Evolutionary conservation across 2,329 filamentous ascomycete genomes (phyloP), one percentile per base, ranked within the genome.

Genomic region (Cordyceps cicadae): DNA sequence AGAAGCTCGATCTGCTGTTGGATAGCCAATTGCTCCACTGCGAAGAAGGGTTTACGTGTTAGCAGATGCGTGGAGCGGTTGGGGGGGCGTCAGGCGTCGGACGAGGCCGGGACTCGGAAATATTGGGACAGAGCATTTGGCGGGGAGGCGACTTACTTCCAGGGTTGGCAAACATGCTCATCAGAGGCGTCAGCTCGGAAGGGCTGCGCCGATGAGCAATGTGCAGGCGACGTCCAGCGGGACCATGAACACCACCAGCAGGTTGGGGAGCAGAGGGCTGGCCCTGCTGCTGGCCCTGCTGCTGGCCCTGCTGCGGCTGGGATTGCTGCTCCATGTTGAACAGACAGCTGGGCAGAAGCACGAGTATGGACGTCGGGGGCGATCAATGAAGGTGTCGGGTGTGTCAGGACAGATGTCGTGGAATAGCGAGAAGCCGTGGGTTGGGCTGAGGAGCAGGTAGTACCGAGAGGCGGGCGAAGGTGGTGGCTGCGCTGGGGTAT

Each of bases 1-100:
- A 97, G 83, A 72, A 95, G 84, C 77, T 97, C 93, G 71, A 97
- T 97, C 78, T 97, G 93, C 80, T 97, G 93, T 79, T 96, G 92
- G 73, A 97, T 92, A 72, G 91, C 91, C 72, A 96, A 85, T 83
- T 97, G 92, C 81, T 97, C 93, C 90, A 97, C 92, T 96, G 69
- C 54, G 64, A 59, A 61, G 62, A 63, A 62, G 60, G 52, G 50
- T 19, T 17, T 32, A 14, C 32, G 52, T 32, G 59, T 63, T 50
- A 65, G 61, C 53, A 46, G 43, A 21, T 46, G n/a, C 9, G 51
- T 52, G 48, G 55, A 32, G 34, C 29, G 12, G 41, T 48, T 7
- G 24, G 24, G 9, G 15, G 7, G 12, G 3, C 3, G 3, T 29
- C 52, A 54, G 29, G 3, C 21, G 24, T 43, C 17, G 21, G 14